phyloP scores from a whole-genome alignment of 176 grass and related monocot genomes.

The Triticum turgidum region DNA sequence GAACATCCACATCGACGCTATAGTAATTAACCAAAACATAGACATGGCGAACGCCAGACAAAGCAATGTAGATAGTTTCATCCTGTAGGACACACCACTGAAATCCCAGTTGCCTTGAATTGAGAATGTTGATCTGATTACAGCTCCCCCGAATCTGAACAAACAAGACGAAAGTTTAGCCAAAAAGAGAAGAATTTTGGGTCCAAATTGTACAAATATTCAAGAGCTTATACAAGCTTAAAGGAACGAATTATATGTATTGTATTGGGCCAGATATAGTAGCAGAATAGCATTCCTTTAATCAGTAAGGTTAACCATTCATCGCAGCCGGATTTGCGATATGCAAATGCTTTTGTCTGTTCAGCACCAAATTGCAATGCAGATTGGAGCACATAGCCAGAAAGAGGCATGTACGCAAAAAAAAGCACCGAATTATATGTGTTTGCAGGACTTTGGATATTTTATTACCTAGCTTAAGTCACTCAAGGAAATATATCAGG shows the following conservation, averaged over 20 bases:
- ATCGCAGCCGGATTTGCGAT: not conserved
- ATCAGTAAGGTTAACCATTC: not conserved
- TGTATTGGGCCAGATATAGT: not conserved
- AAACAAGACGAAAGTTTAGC: not conserved
- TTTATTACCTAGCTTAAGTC: not conserved
- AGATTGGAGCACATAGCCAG: not conserved
- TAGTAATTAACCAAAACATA: not conserved
- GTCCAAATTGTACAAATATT: not conserved
- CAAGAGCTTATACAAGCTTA: not conserved
- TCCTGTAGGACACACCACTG: not conserved
- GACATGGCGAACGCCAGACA: not conserved
- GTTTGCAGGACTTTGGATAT: not conserved
- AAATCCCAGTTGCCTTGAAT: not conserved
- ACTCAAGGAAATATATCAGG: not conserved
- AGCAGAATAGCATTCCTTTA: not conserved
- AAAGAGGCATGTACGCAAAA: not conserved
- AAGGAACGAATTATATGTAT: not conserved
- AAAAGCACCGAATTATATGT: not conserved
- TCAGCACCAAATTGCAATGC: not conserved
- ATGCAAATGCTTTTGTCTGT: no score
- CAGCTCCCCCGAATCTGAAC: not conserved
- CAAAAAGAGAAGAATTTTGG: not conserved
- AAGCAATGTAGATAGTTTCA: not conserved
- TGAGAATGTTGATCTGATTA: not conserved
- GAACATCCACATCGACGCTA: not conserved